These are phyloP conservation scores for Sugiyamaella grinbergsii DNA, from an alignment of 1,139 yeast species.

Conservation along the genomic window DNA sequence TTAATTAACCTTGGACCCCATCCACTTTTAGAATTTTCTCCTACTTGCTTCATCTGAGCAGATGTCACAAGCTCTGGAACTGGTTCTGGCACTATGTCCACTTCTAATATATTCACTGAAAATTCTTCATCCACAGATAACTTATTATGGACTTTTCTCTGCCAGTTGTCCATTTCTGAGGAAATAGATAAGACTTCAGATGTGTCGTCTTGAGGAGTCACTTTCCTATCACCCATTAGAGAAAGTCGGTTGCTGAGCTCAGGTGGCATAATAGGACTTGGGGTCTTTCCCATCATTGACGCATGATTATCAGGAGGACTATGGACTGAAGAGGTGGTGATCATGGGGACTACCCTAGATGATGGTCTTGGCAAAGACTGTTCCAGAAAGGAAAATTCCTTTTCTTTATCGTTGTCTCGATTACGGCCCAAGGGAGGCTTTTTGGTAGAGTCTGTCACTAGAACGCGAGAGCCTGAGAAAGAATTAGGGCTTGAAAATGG, in stretches of 20 bases:
- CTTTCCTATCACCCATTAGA: neutral
- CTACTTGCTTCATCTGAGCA: slow-evolving; percentile 1
- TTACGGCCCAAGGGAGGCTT: neutral
- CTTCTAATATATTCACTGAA: slow-evolving; percentile 5
- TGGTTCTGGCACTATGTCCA: slow-evolving; percentile 4
- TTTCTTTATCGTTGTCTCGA: neutral
- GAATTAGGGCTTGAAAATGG: slow-evolving; percentile 1
- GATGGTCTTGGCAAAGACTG: neutral
- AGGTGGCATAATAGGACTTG: slow-evolving; percentile 2
- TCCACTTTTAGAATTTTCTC: slow-evolving; percentile 3
- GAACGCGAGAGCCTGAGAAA: neutral
- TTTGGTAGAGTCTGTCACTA: neutral
- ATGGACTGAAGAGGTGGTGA: neutral
- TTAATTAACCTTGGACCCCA: slow-evolving; percentile 16
- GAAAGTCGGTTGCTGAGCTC: slow-evolving; percentile 5
- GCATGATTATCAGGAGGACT: neutral
- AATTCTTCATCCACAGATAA: slow-evolving; percentile 11
- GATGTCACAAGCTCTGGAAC: slow-evolving; percentile 12
- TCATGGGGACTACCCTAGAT: neutral
- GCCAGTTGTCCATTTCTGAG: slow-evolving; percentile 6
- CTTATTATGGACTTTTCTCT: slow-evolving; percentile 1
- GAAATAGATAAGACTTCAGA: neutral
- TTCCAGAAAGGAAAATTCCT: neutral
- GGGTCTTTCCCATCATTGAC: neutral
- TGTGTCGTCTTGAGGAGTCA: neutral